phyloP scores from a whole-genome alignment of 2,329 filamentous ascomycete genomes.

The Fusarium nanum region DNA sequence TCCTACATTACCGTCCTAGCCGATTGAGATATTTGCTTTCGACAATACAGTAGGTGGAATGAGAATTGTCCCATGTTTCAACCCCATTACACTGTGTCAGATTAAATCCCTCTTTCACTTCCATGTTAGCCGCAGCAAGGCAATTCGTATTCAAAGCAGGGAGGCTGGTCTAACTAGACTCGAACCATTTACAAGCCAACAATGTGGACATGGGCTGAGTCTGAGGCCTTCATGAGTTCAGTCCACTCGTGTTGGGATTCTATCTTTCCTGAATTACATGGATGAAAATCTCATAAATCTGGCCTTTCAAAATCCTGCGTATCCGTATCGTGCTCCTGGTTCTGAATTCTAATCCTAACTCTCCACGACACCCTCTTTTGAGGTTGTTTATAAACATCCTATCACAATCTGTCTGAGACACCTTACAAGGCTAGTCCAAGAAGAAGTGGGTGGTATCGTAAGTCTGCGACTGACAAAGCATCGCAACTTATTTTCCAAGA shows the following conservation, averaged over 20 bases:
- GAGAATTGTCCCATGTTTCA: conserved; percentile 4
- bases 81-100: conserved; percentile 35
- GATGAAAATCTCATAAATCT: conserved; percentile 10
- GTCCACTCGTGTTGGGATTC: conserved; percentile 18
- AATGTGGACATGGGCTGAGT: conserved; percentile 18
- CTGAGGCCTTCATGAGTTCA: conserved; percentile 21
- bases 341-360: conserved; percentile 6
- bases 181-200: conserved; percentile 15
- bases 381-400: conserved; percentile 10
- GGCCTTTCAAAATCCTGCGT: conserved; percentile 5
- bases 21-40: conserved; percentile 7
- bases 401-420: conserved; percentile 8
- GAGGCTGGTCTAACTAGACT: conserved; percentile 10
- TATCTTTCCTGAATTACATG: conserved; percentile 13
- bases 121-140: conserved; percentile 26
- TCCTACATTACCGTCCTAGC: conserved; percentile 15
- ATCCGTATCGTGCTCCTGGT: conserved; percentile 20
- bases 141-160: conserved; percentile 23
- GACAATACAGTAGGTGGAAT: conserved; percentile 14
- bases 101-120: conserved; percentile 23
- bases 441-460: conserved; percentile 26
- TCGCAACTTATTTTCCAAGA: conserved; percentile 13
- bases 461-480: conserved; percentile 7
- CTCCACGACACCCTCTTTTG: conserved; percentile 7
- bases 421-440: conserved; percentile 12